Evolutionary conservation across 441 rosid species (phyloP), one percentile per base, ranked within the genome.

Genomic region (Adansonia grandidieri): DNA sequence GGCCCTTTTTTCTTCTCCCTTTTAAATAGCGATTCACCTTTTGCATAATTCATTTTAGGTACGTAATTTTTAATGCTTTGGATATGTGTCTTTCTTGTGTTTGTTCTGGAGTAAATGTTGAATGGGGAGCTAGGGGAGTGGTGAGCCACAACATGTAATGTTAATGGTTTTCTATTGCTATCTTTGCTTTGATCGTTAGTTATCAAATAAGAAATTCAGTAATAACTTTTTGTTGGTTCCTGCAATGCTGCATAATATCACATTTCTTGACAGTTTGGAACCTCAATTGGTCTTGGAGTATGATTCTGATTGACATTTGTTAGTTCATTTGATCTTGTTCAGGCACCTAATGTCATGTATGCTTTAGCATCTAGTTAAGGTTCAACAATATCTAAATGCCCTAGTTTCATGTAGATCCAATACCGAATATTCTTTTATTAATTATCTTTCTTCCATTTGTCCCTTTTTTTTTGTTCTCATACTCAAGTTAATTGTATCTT

Each of bases 401-500:
- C 62, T 75, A 75, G 50, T 37, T 62, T 64, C 13, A 28, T 37
- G 6, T 64, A 47, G 57, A 42, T 57, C 45, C 74, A 19, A 60
- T 22, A 17, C n/a, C 20, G 20, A 40, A 15, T 13, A 73, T 79
- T 6, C 32, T 14, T 78, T 44, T 53, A 14, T 28, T 44, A 54
- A 13, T 22, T 19, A 5, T 51, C 9, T 47, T 61, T 64, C 51
- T 76, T 60, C 58, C 17, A 64, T n/a, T 54, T 67, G 8, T 57
- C 47, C 66, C 57, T 79, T 37, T 77, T 45, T 54, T 58, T 37
- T 73, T 13, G 47, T 24, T n/a, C 63, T 66, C 63, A 7, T 24
- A 44, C 44, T 64, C 75, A 9, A 19, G 80, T 19, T 83, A 56
- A 72, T 71, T 73, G 42, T 60, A 65, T 76, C 72, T 68, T 84